Conservation (phyloP, 2,329 filamentous ascomycete genomes). For the Sarocladiaceae sp. region DNA sequence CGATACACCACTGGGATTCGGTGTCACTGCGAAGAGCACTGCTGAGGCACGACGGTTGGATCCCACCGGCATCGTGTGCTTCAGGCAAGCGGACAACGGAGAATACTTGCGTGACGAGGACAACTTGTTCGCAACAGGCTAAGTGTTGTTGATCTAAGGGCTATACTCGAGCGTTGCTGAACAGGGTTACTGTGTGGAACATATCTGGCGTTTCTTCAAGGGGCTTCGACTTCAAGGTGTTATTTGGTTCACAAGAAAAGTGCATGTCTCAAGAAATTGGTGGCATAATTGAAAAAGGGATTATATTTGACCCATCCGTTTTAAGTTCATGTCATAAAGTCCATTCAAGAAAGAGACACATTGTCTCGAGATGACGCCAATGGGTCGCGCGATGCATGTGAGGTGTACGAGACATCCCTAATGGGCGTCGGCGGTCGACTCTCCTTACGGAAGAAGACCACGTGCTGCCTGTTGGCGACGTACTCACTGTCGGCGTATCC, state of each 20-base stretch:
- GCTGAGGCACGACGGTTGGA: constrained; percentile 78
- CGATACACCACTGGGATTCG: constrained; percentile 90
- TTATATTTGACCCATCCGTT: constrained; percentile 4
- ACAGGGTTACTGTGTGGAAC: too few species aligned
- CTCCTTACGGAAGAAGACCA: constrained; percentile 62
- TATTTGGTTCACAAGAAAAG: background rate
- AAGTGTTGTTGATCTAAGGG: too few species aligned
- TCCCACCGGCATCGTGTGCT: constrained; percentile 82
- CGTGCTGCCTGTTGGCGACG: constrained; percentile 80
- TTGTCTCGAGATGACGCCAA: background rate
- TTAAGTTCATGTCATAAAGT: constrained; percentile 4
- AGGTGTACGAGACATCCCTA: constrained; percentile 11
- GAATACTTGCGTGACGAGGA: constrained; percentile 87
- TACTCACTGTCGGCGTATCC: constrained; percentile 96
- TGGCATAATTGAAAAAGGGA: constrained; percentile 5
- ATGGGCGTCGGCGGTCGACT: constrained; percentile 48
- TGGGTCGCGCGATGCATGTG: constrained; percentile 2
- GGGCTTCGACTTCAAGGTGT: background rate
- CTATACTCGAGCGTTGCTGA: too few species aligned
- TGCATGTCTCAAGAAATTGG: background rate
- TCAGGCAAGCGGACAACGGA: constrained; percentile 88
- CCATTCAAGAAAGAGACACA: background rate
- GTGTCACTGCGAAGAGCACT: constrained; percentile 81
- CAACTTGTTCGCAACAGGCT: constrained; percentile 53
- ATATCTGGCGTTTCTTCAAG: background rate